These are phyloP conservation scores for Cubamyces lactineus DNA, from an alignment of 768 basidiomycete genomes.

Conservation along the genomic window DNA sequence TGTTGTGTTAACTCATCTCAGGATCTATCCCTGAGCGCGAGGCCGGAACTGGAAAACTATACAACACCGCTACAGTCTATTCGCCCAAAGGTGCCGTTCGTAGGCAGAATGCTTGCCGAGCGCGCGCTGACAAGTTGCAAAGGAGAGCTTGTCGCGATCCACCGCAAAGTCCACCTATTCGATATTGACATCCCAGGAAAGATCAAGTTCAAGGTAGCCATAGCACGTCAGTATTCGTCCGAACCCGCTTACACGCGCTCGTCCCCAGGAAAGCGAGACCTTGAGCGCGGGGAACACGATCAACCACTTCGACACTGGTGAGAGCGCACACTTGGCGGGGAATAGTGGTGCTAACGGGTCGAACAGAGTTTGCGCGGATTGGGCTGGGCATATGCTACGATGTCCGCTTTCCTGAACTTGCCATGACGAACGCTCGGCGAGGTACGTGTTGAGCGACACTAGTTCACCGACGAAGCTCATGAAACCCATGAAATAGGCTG, in stretches of 20 bases:
- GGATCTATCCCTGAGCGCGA: conserved; percentile 94
- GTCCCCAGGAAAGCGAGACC: conserved; percentile 79
- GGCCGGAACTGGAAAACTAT: conserved; percentile 62
- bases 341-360: neutral
- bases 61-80: conserved; percentile 94
- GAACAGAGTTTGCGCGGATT: conserved; percentile 92
- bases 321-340: conserved; percentile 3
- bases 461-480: too few relatives aligned
- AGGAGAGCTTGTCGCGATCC: conserved; percentile 86
- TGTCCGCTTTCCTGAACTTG: conserved; percentile 91
- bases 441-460: conserved; percentile 51
- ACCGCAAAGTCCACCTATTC: conserved; percentile 96
- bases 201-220: conserved; percentile 79
- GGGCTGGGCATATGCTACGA: conserved; percentile 98
- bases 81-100: conserved; percentile 63
- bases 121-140: conserved; percentile 12
- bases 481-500: conserved; percentile 55
- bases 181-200: conserved; percentile 96
- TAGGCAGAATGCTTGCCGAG: neutral
- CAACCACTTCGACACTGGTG: conserved; percentile 90
- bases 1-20: conserved; percentile 33
- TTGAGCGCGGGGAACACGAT: conserved; percentile 73
- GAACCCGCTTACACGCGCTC: neutral
- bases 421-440: conserved; percentile 86
- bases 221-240: neutral